These are phyloP conservation scores for Macrolepiota albuminosa DNA, from an alignment of 768 basidiomycete species.

Conservation along the genomic window DNA sequence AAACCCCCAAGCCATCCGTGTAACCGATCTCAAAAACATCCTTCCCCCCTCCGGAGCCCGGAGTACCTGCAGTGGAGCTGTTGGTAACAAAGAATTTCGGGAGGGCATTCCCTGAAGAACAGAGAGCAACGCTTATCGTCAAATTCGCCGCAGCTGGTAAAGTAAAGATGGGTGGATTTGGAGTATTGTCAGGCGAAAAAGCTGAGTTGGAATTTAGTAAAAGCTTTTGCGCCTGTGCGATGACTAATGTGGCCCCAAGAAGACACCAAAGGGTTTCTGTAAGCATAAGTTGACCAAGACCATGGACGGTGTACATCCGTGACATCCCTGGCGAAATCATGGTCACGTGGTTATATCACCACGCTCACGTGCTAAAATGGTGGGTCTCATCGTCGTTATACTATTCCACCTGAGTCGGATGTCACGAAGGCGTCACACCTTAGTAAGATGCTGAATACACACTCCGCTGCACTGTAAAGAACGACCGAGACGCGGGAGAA, in stretches of 20 bases:
- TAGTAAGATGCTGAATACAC: no score
- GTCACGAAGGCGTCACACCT: no score
- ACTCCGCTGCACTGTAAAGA: no score
- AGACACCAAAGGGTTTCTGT: conserved; percentile 31
- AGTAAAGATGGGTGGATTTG: conserved; percentile 32
- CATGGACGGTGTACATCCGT: neutral
- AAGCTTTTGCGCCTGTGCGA: conserved; percentile 30
- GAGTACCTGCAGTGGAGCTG: conserved; percentile 28
- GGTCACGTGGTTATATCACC: neutral
- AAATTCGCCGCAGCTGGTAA: conserved; percentile 36
- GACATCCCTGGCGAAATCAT: neutral
- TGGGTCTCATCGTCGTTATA: no score
- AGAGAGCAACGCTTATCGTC: conserved; percentile 47
- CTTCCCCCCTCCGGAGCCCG: conserved; percentile 31
- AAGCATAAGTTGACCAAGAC: conserved; percentile 27
- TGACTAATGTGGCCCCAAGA: conserved; percentile 23
- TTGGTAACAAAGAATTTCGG: conserved; percentile 63
- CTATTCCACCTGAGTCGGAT: no score
- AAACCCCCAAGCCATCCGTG: conserved; percentile 44
- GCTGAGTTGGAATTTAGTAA: conserved; percentile 30
- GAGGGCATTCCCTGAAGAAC: conserved; percentile 27
- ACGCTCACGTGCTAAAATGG: no score
- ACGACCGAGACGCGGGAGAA: no score
- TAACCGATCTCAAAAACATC: conserved; percentile 46
- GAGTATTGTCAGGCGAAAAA: conserved; percentile 24